Percentiles rank a stretch among this genome's conserved stretches.
Conservation (phyloP, 805 yeast genomes). For the Tanozyma kutaoensis region DNA sequence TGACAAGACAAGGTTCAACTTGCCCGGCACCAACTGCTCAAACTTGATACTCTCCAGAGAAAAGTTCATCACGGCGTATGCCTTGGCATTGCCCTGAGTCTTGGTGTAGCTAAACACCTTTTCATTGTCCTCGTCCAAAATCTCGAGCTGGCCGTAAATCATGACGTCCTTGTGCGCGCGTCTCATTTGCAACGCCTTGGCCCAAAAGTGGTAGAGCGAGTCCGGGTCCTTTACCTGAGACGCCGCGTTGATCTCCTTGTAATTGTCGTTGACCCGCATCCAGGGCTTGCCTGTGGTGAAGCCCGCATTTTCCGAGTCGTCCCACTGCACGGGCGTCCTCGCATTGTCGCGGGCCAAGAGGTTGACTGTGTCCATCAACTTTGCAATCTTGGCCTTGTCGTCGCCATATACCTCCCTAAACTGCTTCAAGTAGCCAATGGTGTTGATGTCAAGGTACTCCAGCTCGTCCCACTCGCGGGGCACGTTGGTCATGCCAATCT, state of each 20-base stretch:
- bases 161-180: constrained; percentile 29
- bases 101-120: constrained; percentile 30
- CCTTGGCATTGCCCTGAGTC: constrained; percentile 7
- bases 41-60: constrained; percentile 17
- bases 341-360: constrained; percentile 37
- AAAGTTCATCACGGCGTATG: constrained; percentile 31
- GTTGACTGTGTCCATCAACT: constrained; percentile 17
- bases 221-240: constrained; percentile 30
- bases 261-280: constrained; percentile 39
- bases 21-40: constrained; percentile 12
- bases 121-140: constrained; percentile 29
- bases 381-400: constrained; percentile 11
- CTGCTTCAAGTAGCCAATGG: constrained; percentile 26
- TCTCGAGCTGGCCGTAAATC: constrained; percentile 31
- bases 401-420: constrained; percentile 13
- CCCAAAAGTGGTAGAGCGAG: constrained; percentile 34
- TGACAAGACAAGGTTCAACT: constrained; percentile 15
- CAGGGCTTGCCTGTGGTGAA: constrained; percentile 38
- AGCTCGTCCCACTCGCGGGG: constrained; percentile 31
- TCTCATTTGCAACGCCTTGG: constrained; percentile 27
- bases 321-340: constrained; percentile 49
- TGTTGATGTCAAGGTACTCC: constrained; percentile 38
- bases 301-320: constrained; percentile 27
- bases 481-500: constrained; percentile 41
- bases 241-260: constrained; percentile 33